Evolutionary conservation across 78 protist species (phyloP), one percentile per base, ranked within the genome.

Genomic region (Tieghemostelium lacteum): DNA sequence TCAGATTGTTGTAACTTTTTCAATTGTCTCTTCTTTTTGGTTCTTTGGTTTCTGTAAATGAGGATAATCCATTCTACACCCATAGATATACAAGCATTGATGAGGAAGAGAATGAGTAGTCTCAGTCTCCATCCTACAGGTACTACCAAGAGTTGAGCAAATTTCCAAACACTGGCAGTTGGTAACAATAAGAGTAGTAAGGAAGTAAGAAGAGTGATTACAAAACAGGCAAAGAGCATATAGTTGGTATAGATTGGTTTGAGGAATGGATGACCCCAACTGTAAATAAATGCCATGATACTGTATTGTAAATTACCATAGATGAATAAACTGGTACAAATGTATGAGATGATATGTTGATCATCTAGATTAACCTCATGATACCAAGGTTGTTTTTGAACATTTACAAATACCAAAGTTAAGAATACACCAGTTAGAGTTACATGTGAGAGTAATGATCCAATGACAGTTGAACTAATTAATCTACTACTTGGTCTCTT

Each of bases 401-500:
- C 91, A 7, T 42, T 31, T 22, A 58, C 26, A 49, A 67, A 83
- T 4, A 83, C 91, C 6, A 66, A 19, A 1, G 33, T 20, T 42
- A 72, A 76, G 92, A 87, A 60, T 16, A 54, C 26, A 20, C 52
- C 24, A 3, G 66, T 50, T 20, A 72, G 2, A 2, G 29, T 3
- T 17, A 93, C 52, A 54, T 95, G 97, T 10, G 49, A 52, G 17
- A 87, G 19, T 0, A 95, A 36, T 37, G 95, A 91, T 17, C 80
- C 74, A 19, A 95, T 29, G 1, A 95, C 76, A 1, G 87, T 45
- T 24, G 70, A 36, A 12, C 88, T 64, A 20, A 87, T 60, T n/a
- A 95, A 78, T 16, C 87, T 7, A 28, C 93, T 88, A 3, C 92
- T 65, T 2, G 97, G 97, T 28, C 94, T 75, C 17, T 52, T 50